These are phyloP conservation scores for Eimeria acervulina DNA, from an alignment of 169 alveolate species.

Conservation along the genomic window DNA sequence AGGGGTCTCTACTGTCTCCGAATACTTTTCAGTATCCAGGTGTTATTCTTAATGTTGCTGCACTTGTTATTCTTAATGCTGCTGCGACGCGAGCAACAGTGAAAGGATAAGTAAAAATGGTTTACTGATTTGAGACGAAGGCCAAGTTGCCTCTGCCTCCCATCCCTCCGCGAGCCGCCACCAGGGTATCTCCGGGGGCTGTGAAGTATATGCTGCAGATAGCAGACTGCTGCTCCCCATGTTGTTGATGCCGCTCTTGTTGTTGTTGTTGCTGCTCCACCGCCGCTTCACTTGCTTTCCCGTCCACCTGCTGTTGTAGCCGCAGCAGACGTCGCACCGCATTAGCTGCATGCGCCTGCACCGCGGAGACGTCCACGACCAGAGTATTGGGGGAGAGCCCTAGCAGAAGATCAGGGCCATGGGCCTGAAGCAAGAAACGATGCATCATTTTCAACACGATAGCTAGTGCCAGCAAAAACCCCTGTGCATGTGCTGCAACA, in stretches of 20 bases:
- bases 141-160: constrained; percentile 76
- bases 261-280: neutral
- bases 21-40: neutral
- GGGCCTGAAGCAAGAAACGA: constrained; percentile 2
- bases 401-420: constrained; percentile 51
- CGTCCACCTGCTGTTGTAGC: constrained; percentile 37
- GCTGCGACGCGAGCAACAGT: neutral
- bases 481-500: neutral
- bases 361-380: constrained; percentile 54
- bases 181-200: constrained; percentile 70
- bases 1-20: neutral
- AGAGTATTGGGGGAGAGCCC: constrained; percentile 61
- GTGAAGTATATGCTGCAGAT: constrained; percentile 64
- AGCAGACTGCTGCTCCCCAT: neutral
- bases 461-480: neutral
- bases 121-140: constrained; percentile 63
- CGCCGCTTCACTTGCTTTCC: neutral
- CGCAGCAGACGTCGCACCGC: constrained; percentile 64
- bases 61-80: neutral
- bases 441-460: neutral
- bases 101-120: neutral
- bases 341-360: constrained; percentile 46
- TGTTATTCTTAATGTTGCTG: neutral
- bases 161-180: constrained; percentile 70
- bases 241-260: neutral